phyloP scores from a whole-genome alignment of 805 yeast genomes.

The Candida saitoana region DNA sequence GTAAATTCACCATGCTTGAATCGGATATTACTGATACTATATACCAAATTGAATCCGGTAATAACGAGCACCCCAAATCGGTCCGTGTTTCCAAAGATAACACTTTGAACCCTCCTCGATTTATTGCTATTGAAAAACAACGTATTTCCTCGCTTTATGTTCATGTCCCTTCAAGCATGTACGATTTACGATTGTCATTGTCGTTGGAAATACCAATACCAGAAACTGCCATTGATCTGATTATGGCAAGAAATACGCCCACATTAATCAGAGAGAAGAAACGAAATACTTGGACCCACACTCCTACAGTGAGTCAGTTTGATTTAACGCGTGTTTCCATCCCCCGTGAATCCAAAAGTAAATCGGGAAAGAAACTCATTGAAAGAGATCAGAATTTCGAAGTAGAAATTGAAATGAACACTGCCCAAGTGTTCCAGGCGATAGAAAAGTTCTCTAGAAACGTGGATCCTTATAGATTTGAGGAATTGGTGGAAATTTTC shows the following conservation, averaged over 20 bases:
- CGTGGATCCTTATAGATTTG: conserved; percentile 34
- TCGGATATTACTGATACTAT: conserved; percentile 61
- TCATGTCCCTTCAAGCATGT: conserved; percentile 70
- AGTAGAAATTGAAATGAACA: conserved; percentile 40
- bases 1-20: conserved; percentile 56
- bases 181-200: conserved; percentile 73
- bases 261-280: conserved; percentile 63
- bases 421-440: conserved; percentile 36
- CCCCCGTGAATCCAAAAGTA: conserved; percentile 35
- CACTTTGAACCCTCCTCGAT: conserved; percentile 56
- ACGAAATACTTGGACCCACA: conserved; percentile 67
- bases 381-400: conserved; percentile 35
- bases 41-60: conserved; percentile 51
- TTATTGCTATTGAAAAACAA: conserved; percentile 67
- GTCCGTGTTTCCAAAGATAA: conserved; percentile 66
- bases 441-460: conserved; percentile 39
- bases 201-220: conserved; percentile 73
- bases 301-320: conserved; percentile 67
- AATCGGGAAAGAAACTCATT: conserved; percentile 31
- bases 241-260: conserved; percentile 48
- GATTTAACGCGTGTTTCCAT: conserved; percentile 62
- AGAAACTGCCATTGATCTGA: conserved; percentile 51
- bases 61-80: conserved; percentile 61
- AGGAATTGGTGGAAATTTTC: conserved; percentile 43
- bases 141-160: conserved; percentile 70